phyloP scores from a whole-genome alignment of 169 alveolate genomes.

The Ichthyophthirius multifiliis region DNA sequence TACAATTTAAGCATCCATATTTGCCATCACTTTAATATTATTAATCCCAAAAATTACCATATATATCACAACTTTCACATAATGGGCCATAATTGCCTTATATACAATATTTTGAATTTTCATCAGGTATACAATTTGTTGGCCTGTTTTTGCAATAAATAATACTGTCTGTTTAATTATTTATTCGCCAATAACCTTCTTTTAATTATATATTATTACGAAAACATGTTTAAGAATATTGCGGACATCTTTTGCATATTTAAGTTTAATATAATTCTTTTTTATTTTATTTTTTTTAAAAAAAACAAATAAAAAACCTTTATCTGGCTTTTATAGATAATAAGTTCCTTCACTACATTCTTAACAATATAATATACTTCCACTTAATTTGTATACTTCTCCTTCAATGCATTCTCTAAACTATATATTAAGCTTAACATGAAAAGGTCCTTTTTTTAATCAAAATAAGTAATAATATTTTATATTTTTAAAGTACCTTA shows the following conservation, averaged over 20 bases:
- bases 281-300: not conserved
- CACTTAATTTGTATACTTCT: not conserved
- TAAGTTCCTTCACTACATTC: not conserved
- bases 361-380: not conserved
- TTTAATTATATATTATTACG: too few relatives aligned
- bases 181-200: not conserved
- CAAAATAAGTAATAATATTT: not conserved
- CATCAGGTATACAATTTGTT: not conserved
- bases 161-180: not conserved
- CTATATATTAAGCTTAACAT: not conserved
- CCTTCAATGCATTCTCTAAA: not conserved
- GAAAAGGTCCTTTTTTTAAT: not conserved
- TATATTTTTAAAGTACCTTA: not conserved
- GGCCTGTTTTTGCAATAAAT: not conserved
- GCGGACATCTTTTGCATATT: too few relatives aligned
- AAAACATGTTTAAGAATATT: too few relatives aligned
- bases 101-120: not conserved
- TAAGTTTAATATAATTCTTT: too few relatives aligned
- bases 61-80: not conserved
- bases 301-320: not conserved
- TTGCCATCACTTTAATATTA: not conserved
- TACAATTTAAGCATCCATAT: not conserved
- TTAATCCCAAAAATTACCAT: not conserved
- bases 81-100: not conserved
- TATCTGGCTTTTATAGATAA: not conserved